These are phyloP conservation scores for Uncinocarpus reesii DNA, from an alignment of 2,329 filamentous ascomycete genomes.

Conservation along the genomic window DNA sequence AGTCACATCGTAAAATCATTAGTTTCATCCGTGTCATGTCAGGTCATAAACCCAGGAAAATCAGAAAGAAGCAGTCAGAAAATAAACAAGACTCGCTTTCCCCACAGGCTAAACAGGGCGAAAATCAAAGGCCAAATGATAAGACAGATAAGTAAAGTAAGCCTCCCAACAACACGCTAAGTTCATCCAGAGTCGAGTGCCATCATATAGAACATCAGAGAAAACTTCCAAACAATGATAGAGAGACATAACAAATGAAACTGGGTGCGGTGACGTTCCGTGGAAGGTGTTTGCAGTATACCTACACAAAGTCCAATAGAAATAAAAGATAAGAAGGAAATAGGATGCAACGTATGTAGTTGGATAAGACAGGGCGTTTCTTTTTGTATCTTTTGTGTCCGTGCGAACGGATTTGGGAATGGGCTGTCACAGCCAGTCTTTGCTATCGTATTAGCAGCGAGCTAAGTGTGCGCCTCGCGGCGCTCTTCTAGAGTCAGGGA, in stretches of 20 bases:
- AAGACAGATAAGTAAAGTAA: conserved; percentile 1
- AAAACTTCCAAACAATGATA: background rate
- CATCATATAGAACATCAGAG: conserved; percentile 9
- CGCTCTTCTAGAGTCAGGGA: conserved; percentile 7
- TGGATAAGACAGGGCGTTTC: too few relatives aligned
- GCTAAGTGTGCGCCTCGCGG: conserved; percentile 12
- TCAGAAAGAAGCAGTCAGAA: background rate
- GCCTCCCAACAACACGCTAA: conserved; percentile 11
- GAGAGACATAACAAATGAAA: conserved; percentile 5
- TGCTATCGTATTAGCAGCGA: conserved; percentile 7
- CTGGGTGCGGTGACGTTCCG: conserved; percentile 7
- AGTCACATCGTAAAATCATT: conserved; percentile 11
- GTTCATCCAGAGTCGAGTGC: conserved; percentile 10
- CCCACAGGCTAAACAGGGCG: background rate
- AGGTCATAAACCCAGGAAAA: conserved; percentile 6
- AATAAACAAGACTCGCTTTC: too few relatives aligned
- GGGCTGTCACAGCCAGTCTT: conserved; percentile 6
- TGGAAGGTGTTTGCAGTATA: conserved; percentile 9
- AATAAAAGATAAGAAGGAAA: conserved; percentile 3
- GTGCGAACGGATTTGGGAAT: conserved; percentile 14
- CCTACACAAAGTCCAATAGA: conserved; percentile 2
- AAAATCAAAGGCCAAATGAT: conserved; percentile 1
- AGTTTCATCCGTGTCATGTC: conserved; percentile 11
- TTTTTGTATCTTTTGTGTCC: conserved; percentile 5
- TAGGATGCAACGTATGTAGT: conserved; percentile 16